Evolutionary conservation across 805 yeast species (phyloP), one percentile per base, ranked within the genome.

Genomic region (Candida boleticola): DNA sequence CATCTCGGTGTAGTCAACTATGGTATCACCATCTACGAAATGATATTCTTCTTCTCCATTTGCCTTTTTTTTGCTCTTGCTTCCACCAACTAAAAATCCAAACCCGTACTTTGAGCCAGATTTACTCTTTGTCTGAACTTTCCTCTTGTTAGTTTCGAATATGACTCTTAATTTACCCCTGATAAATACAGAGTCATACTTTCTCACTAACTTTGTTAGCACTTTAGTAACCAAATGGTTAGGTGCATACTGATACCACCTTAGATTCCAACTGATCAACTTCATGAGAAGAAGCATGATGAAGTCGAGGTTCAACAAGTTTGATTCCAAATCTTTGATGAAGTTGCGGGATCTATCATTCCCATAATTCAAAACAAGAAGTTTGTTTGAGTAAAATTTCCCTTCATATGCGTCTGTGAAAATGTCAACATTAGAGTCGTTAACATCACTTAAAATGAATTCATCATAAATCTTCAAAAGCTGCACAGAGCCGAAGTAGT

Each of bases 191-290:
- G 63, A 55, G 35, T 74, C 77, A 39, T 73, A 71, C 38, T 63
- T 57, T 4, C 61, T 51, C 25, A 76, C 57, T 17, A 75, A 52
- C 44, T 73, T 71, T 40, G 63, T 58, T 39, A 84, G 52, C 4
- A 78, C 71, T 16, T 72, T 63, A 6, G 67, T 52, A 19, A 57
- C 43, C 73, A 73, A 39, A 58, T 66, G 26, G 63, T 54, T 52
- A 55, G 80, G 66, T 66, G 76, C 45, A 72, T 79, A 50, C 76
- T 81, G 58, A 53, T 83, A 84, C 75, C 83, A 85, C 35, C 90
- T 67, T 29, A 76, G 61, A 45, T 80, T 75, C 76, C 85, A 85
- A 42, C 86, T 75, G 18, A 81, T 64, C 23, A 76, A 61, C 47
- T 75, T 74, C 45, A 78, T 64, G 27, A 80, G 52, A 29, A 57